Conservation (phyloP, 2,329 filamentous ascomycete genomes). For the Chrysoporthe austroafricana region DNA sequence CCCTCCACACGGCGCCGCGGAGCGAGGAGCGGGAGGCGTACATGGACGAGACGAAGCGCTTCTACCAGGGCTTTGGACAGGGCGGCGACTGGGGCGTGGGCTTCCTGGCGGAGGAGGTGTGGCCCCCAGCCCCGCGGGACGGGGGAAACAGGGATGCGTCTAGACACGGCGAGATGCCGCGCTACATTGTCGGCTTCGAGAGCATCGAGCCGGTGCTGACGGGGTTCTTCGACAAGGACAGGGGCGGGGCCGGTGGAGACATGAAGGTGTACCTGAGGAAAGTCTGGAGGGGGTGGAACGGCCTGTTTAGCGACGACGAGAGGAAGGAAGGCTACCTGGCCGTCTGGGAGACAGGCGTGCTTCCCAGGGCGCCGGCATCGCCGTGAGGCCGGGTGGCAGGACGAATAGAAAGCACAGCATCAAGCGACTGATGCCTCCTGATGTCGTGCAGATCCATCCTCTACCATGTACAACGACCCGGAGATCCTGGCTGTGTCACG, state of each 20-base stretch:
- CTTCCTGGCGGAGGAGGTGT: constrained; percentile 63
- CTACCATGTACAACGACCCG: no score
- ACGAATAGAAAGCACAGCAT: not conserved
- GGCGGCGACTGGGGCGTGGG: constrained; percentile 33
- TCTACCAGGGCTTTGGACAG: constrained; percentile 67
- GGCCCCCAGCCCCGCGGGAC: constrained; percentile 34
- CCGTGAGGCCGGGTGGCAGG: not conserved
- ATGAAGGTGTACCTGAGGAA: constrained; percentile 49
- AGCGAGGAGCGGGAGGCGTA: constrained; percentile 68
- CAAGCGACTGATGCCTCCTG: not conserved
- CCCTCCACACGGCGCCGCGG: constrained; percentile 66
- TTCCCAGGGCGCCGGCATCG: not conserved
- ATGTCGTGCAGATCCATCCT: not conserved
- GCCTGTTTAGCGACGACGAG: constrained; percentile 65
- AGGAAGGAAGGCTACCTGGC: constrained; percentile 59
- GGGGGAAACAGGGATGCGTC: constrained; percentile 14
- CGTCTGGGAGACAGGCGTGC: constrained; percentile 59
- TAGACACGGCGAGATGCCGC: constrained; percentile 43
- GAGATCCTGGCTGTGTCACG: no score
- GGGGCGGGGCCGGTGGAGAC: constrained; percentile 40
- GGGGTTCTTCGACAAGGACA: constrained; percentile 47
- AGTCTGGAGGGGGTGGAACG: constrained; percentile 63
- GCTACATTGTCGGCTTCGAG: constrained; percentile 65
- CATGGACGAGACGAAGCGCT: constrained; percentile 86
- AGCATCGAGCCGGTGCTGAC: constrained; percentile 54